Evolutionary conservation across 176 grass and related monocot genomes (phyloP), one percentile per base, ranked within the genome.

Genomic region (Tillandsia leiboldiana): DNA sequence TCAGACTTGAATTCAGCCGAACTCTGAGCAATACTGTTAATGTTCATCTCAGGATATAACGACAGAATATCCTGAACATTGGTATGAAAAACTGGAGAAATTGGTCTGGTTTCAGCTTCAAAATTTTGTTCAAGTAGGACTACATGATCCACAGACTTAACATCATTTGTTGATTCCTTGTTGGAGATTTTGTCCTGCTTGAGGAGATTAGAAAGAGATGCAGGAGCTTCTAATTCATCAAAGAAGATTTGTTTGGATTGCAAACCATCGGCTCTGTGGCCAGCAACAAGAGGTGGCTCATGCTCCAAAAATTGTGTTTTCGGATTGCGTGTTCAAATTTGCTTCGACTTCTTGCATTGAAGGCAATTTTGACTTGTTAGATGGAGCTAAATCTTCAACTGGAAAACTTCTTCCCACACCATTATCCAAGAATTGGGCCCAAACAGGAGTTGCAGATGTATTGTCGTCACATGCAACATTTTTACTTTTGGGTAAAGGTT

Each of bases 351-450:
- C 51, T 50, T 49, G 15, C 15, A 5, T 7, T 12, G 54, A 49
- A 27, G 18, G 22, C 12, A 2, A 11, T 71, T n/a, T 65, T 75
- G 28, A 64, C 63, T 82, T 58, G 50, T 76, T 76, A 65, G 65
- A 48, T 23, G 69, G 50, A 23, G 53, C 17, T 26, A 70, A 49
- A 76, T 81, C 72, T 67, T 81, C 72, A 56, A 75, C 48, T 10
- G 12, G 53, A 26, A 26, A 75, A 58, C 67, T 64, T 29, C 61
- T 69, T 63, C 69, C 27, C 14, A 29, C 27, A 13, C n/a, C 63
- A 51, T 76, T 71, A 11, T 57, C 63, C 48, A 54, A 68, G 71
- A 2, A 65, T 27, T 64, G 22, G 54, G 29, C 23, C 17, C 67
- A 50, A 51, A 8, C 48, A 82, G 53, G 63, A 75, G 42, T 67